Percentiles rank a stretch among this genome's conserved stretches.
Conservation (phyloP, 2,329 filamentous ascomycete species). For the Rachicladosporium sp. region DNA sequence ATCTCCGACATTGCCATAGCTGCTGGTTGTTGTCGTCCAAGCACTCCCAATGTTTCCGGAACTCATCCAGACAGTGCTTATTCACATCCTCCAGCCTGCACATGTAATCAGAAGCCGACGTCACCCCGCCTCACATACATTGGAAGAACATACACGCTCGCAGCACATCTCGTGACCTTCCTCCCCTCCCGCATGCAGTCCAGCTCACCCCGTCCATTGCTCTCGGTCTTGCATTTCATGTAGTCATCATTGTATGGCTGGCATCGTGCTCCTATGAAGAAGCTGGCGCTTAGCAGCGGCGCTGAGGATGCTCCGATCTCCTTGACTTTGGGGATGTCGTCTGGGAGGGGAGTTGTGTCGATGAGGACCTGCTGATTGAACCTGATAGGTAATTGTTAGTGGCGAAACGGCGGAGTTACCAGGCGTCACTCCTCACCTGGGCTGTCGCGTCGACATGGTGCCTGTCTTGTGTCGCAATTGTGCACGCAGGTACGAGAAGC, state of each 20-base stretch:
- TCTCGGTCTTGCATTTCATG: slow-evolving; percentile 98
- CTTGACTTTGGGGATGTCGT: slow-evolving; percentile 80
- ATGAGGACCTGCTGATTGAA: slow-evolving; percentile 90
- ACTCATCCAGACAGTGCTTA: slow-evolving; percentile 81
- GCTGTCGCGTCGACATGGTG: slow-evolving; percentile 50
- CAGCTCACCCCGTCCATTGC: slow-evolving; percentile 78
- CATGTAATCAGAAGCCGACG: slow-evolving; percentile 2
- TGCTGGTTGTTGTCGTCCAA: slow-evolving; percentile 97
- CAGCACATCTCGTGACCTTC: slow-evolving; percentile 90
- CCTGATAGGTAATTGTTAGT: slow-evolving; percentile 6
- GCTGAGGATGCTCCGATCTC: slow-evolving; percentile 91
- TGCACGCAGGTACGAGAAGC: too few relatives aligned
- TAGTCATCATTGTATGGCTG: slow-evolving; percentile 95
- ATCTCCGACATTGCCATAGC: slow-evolving; percentile 83
- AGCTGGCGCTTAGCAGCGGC: slow-evolving; percentile 79
- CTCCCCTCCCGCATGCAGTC: slow-evolving; percentile 94
- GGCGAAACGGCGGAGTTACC: too few relatives aligned
- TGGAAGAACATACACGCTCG: slow-evolving; percentile 66
- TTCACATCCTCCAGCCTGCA: slow-evolving; percentile 84
- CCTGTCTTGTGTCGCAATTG: slow-evolving; percentile 5
- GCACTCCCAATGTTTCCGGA: slow-evolving; percentile 89
- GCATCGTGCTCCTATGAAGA: slow-evolving; percentile 95
- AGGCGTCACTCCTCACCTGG: slow-evolving; percentile 38
- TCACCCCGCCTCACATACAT: not conserved
- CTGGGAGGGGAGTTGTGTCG: slow-evolving; percentile 91